Base-by-base conservation (phyloP, 2,329 filamentous ascomycete species). In the Cordyceps javanica region DNA sequence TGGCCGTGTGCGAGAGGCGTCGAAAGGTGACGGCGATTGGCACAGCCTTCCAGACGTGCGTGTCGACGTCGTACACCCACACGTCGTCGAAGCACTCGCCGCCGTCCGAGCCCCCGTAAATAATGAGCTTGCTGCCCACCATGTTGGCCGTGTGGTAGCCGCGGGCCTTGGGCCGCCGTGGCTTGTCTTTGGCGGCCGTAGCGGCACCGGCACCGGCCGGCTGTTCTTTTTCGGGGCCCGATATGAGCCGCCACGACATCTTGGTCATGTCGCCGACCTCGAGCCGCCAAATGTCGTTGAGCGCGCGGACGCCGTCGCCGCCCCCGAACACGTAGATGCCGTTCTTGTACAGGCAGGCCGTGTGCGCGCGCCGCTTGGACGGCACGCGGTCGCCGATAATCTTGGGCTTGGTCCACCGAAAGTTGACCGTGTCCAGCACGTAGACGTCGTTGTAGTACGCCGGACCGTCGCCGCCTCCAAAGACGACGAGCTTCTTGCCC, bases 131-230 rank as follows among this genome's bases (percentile, higher is more conserved):
- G 70, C 80, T 81, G 62, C 85, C 85, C 44, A 88, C 85, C 80
- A 89, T 88, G 67, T 88, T 89, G 62, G 86, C 85, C 5, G 86
- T 88, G 69, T 89, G 86, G 67, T 89, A 89, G 53, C 86, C 86
- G 50, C 86, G 75, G 21, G 86, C 82, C 66, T 84, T 86, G 21
- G 86, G 86, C 48, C 77, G 77, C 49, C 69, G 66, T 58, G 78
- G 77, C 50, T 66, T 21, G 19, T 57, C 45, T n/a, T 44, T 57
- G 32, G 34, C 54, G n/a, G 25, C 66, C 19, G 38, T 38, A 62
- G 61, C 5, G 67, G 64, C 3, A 69, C 64, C 2, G 62, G 55
- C 51, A 68, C 4, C 36, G n/a, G 19, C 19, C n/a, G n/a, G 23
- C 13, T 66, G 36, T 61, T 61, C 5, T 67, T 46, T 69, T 65